Evolutionary conservation across 805 yeast genomes (phyloP), one percentile per base, ranked within the genome.

Genomic region (Priceomyces fermenticarens): DNA sequence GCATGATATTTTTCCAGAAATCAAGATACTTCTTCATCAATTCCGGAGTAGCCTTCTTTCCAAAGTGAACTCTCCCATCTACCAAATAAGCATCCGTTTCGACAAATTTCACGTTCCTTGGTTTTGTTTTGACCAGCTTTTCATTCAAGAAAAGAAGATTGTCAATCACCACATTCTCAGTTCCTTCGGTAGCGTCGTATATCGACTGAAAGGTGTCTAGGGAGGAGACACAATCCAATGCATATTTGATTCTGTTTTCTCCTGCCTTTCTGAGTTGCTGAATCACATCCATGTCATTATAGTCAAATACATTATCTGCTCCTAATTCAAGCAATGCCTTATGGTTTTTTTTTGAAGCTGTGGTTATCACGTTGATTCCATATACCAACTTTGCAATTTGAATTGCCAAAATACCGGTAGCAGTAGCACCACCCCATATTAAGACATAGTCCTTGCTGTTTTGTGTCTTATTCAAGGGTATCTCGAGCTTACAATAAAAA

Each of bases 371-470:
- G 14, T 58, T 58, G 16, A 63, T 39, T 7, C 67, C 70, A 39
- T 47, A 65, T 8, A 75, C 44, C 27, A 65, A 53, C 49, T 75
- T 76, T 12, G 56, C 54, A 34, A 81, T 47, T 65, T 85, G 90
- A 41, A 81, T 72, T 10, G 80, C 78, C 16, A 65, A 36, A 38
- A 65, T 67, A 20, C 88, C 89, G 9, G 82, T 70, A 14, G 84
- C 73, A 15, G 85, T 72, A n/a, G 87, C 78, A 47, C 85, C 90
- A 53, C 84, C 83, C 81, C 83, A 78, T 34, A 81, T 63, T 38
- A 81, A 54, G 30, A 80, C 53, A 45, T 65, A 64, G 42, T 65
- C 65, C 30, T 39, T 39, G 4, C n/a, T 13, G 30, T 39, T 27
- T 5, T 38, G 38, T 4, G 13, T 11, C 25, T 43, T 43, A 23